Evolutionary conservation across 805 yeast species (phyloP).

Genomic region (Hanseniaspora guilliermondii): DNA sequence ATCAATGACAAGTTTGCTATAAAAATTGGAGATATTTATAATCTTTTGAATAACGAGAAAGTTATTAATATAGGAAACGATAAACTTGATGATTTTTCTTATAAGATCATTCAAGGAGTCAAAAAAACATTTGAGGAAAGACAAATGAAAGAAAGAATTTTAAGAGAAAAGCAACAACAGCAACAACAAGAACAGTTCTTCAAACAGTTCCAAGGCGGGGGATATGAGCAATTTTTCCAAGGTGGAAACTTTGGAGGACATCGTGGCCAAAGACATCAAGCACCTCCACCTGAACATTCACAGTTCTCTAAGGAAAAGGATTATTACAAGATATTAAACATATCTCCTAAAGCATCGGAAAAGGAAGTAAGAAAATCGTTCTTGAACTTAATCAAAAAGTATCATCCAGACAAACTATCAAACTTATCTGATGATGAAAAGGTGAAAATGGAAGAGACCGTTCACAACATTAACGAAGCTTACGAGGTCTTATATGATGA

Average conservation of each 20-base stretch:
- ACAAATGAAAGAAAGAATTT: conserved; percentile 33
- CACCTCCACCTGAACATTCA: conserved; percentile 19
- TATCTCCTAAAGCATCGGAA: conserved; percentile 53
- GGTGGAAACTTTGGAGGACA: conserved; percentile 25
- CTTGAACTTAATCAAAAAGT: conserved; percentile 61
- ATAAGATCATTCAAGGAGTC: conserved; percentile 17
- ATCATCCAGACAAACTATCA: conserved; percentile 85
- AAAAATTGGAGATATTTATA: conserved; percentile 27
- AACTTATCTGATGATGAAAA: conserved; percentile 43
- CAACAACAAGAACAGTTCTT: conserved; percentile 35
- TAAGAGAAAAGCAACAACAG: conserved; percentile 35
- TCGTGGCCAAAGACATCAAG: conserved; percentile 27
- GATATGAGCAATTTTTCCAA: background rate
- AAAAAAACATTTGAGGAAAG: conserved; percentile 28
- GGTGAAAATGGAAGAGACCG: conserved; percentile 63
- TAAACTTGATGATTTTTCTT: conserved; percentile 23
- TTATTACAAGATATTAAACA: conserved; percentile 66
- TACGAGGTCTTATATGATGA: conserved; percentile 70
- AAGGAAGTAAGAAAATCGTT: conserved; percentile 70
- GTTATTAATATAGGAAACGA: conserved; percentile 30
- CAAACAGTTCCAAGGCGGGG: conserved; percentile 16
- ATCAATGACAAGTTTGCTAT: conserved; percentile 25
- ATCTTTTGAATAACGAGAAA: conserved; percentile 27
- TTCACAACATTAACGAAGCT: conserved; percentile 88
- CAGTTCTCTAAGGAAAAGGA: conserved; percentile 38